Conservation (phyloP, 192 early-diverging fungal genomes). For the Chytriomyces confervae region DNA sequence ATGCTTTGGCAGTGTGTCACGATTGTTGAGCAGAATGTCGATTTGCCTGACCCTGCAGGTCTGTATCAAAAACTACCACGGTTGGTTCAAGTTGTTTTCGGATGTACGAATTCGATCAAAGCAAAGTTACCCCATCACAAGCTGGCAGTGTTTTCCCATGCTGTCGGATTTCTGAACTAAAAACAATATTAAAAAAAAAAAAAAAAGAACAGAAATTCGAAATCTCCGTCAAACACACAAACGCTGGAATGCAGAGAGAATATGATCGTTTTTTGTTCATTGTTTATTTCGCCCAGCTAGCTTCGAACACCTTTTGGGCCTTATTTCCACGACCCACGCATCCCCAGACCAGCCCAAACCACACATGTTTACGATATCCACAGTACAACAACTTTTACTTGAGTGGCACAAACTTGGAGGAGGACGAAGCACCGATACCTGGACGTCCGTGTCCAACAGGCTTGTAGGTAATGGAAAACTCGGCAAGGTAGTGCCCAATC, state of each 20-base stretch:
- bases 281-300: no score
- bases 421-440: slow-evolving; percentile 98
- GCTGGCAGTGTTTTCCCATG: slow-evolving; percentile 71
- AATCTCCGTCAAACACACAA: no score
- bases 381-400: slow-evolving; percentile 46
- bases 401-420: slow-evolving; percentile 76
- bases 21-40: slow-evolving; percentile 94
- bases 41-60: slow-evolving; percentile 45
- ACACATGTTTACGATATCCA: no score
- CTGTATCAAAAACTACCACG: background rate
- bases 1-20: slow-evolving; percentile 91
- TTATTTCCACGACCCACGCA: no score
- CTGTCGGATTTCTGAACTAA: background rate
- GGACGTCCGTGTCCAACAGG: slow-evolving; percentile 99
- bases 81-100: background rate
- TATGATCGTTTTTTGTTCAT: no score
- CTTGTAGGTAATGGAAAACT: slow-evolving; percentile 99
- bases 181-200: no score
- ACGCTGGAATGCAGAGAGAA: no score
- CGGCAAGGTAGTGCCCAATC: slow-evolving; percentile 95
- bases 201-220: no score
- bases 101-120: background rate
- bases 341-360: no score
- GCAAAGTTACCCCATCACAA: slow-evolving; percentile 85
- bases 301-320: no score